Conservation (phyloP, 768 basidiomycete species). For the Phlegmacium glaucopus region DNA sequence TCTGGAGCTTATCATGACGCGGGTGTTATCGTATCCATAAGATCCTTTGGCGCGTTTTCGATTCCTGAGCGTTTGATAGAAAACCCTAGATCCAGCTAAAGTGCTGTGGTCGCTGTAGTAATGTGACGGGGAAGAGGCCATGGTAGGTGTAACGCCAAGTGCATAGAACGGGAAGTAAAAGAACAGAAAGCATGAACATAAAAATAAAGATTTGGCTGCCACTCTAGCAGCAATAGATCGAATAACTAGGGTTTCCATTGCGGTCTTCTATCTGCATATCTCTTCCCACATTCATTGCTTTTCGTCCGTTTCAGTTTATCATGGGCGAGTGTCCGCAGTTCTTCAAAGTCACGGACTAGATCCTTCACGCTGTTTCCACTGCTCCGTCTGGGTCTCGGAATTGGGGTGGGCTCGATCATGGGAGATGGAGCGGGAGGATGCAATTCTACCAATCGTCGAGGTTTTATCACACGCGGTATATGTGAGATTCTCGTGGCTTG, state of each 20-base stretch:
- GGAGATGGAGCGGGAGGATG: slow-evolving; percentile 38
- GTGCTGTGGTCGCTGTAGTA: too few relatives aligned
- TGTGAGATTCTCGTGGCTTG: slow-evolving; percentile 33
- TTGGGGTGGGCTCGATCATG: slow-evolving; percentile 5
- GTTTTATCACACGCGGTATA: slow-evolving; percentile 40
- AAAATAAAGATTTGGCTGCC: too few relatives aligned
- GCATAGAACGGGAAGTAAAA: too few relatives aligned
- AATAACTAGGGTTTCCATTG: slow-evolving; percentile 7
- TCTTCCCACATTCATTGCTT: slow-evolving; percentile 31
- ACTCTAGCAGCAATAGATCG: too few relatives aligned
- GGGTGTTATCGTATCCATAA: too few relatives aligned
- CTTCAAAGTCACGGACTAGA: slow-evolving; percentile 62
- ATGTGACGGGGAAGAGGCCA: too few relatives aligned
- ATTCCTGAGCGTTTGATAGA: too few relatives aligned
- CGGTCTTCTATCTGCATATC: slow-evolving; percentile 4
- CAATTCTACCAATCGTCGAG: slow-evolving; percentile 53
- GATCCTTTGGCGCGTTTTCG: too few relatives aligned
- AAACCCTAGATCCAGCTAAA: too few relatives aligned
- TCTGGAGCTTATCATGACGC: too few relatives aligned
- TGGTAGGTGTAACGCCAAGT: too few relatives aligned
- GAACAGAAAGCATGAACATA: too few relatives aligned
- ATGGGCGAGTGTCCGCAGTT: slow-evolving; percentile 26
- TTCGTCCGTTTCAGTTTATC: slow-evolving; percentile 29
- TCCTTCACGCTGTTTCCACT: slow-evolving; percentile 75
- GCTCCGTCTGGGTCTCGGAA: slow-evolving; percentile 44